Base-by-base conservation (phyloP, 306 rosid species). In the Vigna angularis region DNA sequence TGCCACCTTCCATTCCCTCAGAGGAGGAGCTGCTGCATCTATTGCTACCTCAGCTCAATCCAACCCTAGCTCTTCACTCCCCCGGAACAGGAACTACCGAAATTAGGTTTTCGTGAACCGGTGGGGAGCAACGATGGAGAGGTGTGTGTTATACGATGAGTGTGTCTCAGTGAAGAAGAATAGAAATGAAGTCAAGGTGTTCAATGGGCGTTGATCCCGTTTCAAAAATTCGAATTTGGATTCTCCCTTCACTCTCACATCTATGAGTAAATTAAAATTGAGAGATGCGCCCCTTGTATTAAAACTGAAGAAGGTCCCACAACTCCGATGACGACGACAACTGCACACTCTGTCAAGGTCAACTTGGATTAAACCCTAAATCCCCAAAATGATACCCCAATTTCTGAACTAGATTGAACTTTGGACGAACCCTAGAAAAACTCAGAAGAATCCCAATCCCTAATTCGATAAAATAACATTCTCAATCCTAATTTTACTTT, bases 1-100 rank as follows among this genome's bases (percentile, higher is more conserved):
- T 88, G 28, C 89, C 89, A 57, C 91, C 73, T 45, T 88, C 91
- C 91, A 88, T 88, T 9, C 34, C 44, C 56, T 68, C 66, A 1
- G 34, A 47, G 20, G 2, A 7, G 26, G 15, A 62, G 56, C 64
- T 38, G 53, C 36, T 20, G 66, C 57, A 79, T 57, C 53, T 34
- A 2, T 45, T 34, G 7, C 53, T 17, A 17, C 70, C 42, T 47
- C 50, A 67, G 26, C 13, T 20, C 40, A 5, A 53, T 59, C 53
- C 52, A 72, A 38, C 76, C 66, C 66, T 72, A 72, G 38, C 7
- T 36, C 66, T 38, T 55, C 24, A 16, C 18, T 55, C 55, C 59
- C 72, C 72, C n/a, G 26, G 17, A 74, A 30, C 9, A 13, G 8
- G 59, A 16, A 74, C 40, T 4, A 55, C 26, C 28, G 11, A 66